phyloP scores from a whole-genome alignment of 805 yeast species.

The Blastobotrys robertii region DNA sequence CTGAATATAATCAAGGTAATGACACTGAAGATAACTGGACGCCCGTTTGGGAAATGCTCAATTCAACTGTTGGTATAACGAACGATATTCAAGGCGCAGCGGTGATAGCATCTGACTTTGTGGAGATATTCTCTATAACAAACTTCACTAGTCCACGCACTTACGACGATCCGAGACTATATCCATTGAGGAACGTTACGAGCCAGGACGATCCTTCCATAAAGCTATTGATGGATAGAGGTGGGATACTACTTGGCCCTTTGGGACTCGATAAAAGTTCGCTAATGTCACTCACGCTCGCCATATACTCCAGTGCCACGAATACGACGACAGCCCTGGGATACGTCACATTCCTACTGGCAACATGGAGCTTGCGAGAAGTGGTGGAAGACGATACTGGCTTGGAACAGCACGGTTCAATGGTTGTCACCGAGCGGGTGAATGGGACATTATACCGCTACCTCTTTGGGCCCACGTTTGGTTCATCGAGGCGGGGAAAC shows the following conservation, averaged over 20 bases:
- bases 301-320: conserved; percentile 66
- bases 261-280: conserved; percentile 36
- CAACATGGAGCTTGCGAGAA: conserved; percentile 35
- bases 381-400: conserved; percentile 36
- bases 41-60: conserved; percentile 37
- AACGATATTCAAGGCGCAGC: conserved; percentile 54
- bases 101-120: conserved; percentile 46
- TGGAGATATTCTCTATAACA: conserved; percentile 32
- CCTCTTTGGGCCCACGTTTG: conserved; percentile 15
- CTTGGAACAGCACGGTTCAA: conserved; percentile 23
- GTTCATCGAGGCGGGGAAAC: conserved; percentile 4
- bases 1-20: conserved; percentile 65
- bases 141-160: conserved; percentile 19
- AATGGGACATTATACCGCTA: conserved; percentile 16
- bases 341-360: conserved; percentile 51
- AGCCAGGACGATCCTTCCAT: conserved; percentile 28
- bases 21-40: conserved; percentile 41
- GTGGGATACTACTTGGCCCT: conserved; percentile 62
- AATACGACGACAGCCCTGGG: conserved; percentile 56
- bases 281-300: conserved; percentile 67
- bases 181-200: conserved; percentile 34
- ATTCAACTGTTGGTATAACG: conserved; percentile 55
- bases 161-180: conserved; percentile 25
- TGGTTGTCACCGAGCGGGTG: conserved; percentile 16
- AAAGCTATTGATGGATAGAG: conserved; percentile 29